Evolutionary conservation across 1,284 basidiomycete genomes (phyloP).

Genomic region (Fomitopsis pinicola): DNA sequence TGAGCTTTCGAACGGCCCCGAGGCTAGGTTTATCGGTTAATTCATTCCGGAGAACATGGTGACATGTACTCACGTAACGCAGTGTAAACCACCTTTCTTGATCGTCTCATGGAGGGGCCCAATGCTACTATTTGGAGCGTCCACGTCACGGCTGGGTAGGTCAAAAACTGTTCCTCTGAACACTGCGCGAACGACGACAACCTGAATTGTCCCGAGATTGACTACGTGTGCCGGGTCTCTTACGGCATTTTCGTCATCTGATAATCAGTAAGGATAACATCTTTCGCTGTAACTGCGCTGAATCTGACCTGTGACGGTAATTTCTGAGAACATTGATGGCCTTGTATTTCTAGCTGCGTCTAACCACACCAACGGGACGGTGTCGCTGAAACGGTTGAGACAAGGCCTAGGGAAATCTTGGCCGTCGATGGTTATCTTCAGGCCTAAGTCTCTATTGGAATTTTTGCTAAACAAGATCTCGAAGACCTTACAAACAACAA

Average conservation of each 20-base stretch:
- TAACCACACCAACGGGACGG: background rate
- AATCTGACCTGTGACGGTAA: background rate
- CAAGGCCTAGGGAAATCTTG: background rate
- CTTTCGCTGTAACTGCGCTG: too few species aligned
- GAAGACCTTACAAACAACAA: background rate
- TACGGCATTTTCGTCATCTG: background rate
- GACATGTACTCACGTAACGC: constrained; percentile 8
- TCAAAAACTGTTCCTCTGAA: background rate
- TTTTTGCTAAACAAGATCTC: background rate
- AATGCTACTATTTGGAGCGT: background rate
- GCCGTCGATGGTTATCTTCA: background rate
- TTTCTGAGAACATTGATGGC: background rate
- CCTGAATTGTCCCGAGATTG: background rate
- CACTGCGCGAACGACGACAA: background rate
- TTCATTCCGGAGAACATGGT: too few species aligned
- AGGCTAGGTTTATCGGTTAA: background rate
- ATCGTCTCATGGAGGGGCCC: constrained; percentile 18
- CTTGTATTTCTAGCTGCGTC: background rate
- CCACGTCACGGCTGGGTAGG: background rate
- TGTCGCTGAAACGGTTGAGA: background rate
- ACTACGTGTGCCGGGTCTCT: background rate
- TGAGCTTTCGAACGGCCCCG: background rate
- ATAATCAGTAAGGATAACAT: background rate
- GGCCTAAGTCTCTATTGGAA: too few species aligned
- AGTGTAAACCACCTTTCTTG: constrained; percentile 20